Evolutionary conservation across 768 basidiomycete species (phyloP).

Genomic region (Russula foetens): DNA sequence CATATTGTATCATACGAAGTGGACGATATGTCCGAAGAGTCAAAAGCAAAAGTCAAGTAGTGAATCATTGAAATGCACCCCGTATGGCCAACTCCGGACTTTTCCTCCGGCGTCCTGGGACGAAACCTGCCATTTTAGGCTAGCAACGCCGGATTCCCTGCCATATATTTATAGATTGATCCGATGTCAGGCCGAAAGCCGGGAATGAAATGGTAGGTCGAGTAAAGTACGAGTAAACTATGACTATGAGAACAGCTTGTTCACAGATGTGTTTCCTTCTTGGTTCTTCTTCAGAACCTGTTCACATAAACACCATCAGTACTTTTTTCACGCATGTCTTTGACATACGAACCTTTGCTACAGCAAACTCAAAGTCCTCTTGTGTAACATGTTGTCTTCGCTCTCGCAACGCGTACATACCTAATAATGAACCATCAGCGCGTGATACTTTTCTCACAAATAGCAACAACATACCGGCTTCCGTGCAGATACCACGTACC

Average conservation of each 20-base stretch:
- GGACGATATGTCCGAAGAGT: too few species aligned
- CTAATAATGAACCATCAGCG: conserved; percentile 29
- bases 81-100: too few species aligned
- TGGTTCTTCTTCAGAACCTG: conserved; percentile 94
- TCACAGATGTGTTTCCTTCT: conserved; percentile 88
- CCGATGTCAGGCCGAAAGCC: too few species aligned
- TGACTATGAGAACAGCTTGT: conserved; percentile 82
- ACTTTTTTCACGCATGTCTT: conserved; percentile 1
- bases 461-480: conserved; percentile 58
- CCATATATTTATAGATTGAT: too few species aligned
- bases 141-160: too few species aligned
- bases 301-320: background rate
- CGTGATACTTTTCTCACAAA: background rate
- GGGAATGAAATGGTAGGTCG: too few species aligned
- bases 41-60: too few species aligned
- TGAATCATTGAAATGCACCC: too few species aligned
- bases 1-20: background rate
- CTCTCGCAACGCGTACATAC: conserved; percentile 96
- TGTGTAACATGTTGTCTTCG: conserved; percentile 95
- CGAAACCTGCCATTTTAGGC: too few species aligned
- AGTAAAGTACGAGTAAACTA: background rate
- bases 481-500: conserved; percentile 94
- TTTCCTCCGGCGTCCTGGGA: too few species aligned
- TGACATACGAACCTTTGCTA: conserved; percentile 65
- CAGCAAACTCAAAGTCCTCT: conserved; percentile 98